Base-by-base conservation (phyloP, 495 filamentous ascomycete species). In the Paragyromitra xinjiangensis region DNA sequence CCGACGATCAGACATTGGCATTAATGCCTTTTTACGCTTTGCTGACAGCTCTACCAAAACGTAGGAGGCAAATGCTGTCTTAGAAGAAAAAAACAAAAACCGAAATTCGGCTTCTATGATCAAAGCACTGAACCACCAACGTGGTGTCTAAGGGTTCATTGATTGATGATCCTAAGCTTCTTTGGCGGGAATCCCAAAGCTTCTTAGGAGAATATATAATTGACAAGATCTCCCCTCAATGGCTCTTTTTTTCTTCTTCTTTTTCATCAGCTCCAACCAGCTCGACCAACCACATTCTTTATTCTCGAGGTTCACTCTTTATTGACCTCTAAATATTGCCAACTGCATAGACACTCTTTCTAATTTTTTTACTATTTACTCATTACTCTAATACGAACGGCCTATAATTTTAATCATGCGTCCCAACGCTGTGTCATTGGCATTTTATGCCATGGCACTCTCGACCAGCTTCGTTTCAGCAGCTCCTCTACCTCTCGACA, bases 241-340 rank as follows among this genome's bases (percentile, higher is more conserved):
- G 12, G 11, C 34, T 40, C 55, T 61, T 3, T 65, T 65, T n/a
- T 44, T 45, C 66, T 40, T 56, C 73, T 34, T 34, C 29, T 34
- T 34, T 34, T 34, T 3, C 29, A 75, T 75, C 73, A 75, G 66
- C 66, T 75, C 69, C 66, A 71, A 44, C 45, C 66, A 75, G 73
- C 73, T 75, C 73, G 66, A 75, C 58, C 73, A 71, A 44, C 58
- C 66, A 75, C 73, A 37, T 34, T 75, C 58, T 64, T 75, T 75
- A 71, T n/a, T 71, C 22, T 50, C 44, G 73, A 66, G 70, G 70
- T 73, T 73, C 70, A 45, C 48, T 73, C 62, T 65, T 72, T 72
- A 72, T 64, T 66, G 50, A 59, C 70, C 70, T 73, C 48, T 45
- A 24, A 56, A 58, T 66, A 58, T 48, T 26, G 8, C 48, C 44